These are phyloP conservation scores for Xylariaceae sp. DNA, from an alignment of 2,329 filamentous ascomycete genomes.

Conservation along the genomic window DNA sequence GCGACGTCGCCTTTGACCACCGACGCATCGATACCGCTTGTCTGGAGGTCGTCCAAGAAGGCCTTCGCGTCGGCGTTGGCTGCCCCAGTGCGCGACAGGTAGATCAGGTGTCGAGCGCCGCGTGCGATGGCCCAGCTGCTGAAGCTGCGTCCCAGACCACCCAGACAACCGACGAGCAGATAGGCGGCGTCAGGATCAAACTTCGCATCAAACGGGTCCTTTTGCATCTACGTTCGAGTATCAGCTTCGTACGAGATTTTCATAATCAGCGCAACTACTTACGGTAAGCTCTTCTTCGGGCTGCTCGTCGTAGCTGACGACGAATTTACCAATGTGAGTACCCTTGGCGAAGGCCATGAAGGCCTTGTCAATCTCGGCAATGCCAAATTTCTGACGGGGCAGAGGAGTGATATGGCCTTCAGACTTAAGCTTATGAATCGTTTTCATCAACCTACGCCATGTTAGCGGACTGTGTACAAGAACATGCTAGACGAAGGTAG, in stretches of 20 bases:
- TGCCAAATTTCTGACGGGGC: neutral
- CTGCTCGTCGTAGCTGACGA: slow-evolving; percentile 1
- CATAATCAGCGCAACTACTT: too few species aligned
- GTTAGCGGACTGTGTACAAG: neutral
- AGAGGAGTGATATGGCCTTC: slow-evolving; percentile 3
- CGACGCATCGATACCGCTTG: slow-evolving; percentile 10
- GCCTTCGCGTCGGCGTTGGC: neutral
- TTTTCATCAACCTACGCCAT: slow-evolving; percentile 1
- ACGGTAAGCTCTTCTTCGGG: neutral
- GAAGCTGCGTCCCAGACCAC: slow-evolving; percentile 15
- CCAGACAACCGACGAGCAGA: slow-evolving; percentile 17
- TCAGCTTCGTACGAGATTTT: too few species aligned
- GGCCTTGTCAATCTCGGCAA: slow-evolving; percentile 2
- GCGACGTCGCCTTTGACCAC: slow-evolving; percentile 15
- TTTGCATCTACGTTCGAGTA: too few species aligned
- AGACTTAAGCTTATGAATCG: neutral
- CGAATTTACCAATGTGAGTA: slow-evolving; percentile 3
- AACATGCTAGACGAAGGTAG: neutral
- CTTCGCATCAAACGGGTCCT: too few species aligned
- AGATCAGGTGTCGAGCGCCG: slow-evolving; percentile 12
- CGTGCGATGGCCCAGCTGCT: slow-evolving; percentile 14
- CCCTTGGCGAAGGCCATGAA: slow-evolving; percentile 3
- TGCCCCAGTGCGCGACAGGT: slow-evolving; percentile 11
- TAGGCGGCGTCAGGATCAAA: slow-evolving; percentile 5
- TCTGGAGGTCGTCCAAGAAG: slow-evolving; percentile 10